phyloP scores from a whole-genome alignment of 805 yeast species.

The Ogataea ramenticola region DNA sequence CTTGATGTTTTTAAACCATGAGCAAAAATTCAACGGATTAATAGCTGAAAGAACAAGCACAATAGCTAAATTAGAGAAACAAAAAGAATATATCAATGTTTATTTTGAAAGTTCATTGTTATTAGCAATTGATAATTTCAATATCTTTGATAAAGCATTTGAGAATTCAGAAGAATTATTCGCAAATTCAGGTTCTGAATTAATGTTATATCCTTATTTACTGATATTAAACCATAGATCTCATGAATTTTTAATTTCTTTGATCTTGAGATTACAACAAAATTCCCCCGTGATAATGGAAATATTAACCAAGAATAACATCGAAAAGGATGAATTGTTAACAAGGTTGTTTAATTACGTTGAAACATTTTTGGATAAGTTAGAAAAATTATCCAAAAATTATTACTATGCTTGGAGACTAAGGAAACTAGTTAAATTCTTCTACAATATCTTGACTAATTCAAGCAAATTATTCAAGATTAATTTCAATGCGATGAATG shows the following conservation, averaged over 20 bases:
- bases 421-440: conserved; percentile 32
- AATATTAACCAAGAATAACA: conserved; percentile 25
- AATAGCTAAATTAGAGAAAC: conserved; percentile 23
- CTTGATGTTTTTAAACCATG: conserved; percentile 32
- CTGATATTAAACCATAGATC: conserved; percentile 49
- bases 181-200: conserved; percentile 35
- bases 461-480: conserved; percentile 27
- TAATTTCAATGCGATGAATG: conserved; percentile 22
- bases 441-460: conserved; percentile 27
- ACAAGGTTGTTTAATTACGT: conserved; percentile 26
- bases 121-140: conserved; percentile 30
- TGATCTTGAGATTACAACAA: conserved; percentile 39
- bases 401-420: conserved; percentile 42
- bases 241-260: conserved; percentile 49
- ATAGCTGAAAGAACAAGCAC: conserved; percentile 22
- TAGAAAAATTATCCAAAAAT: conserved; percentile 28
- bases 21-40: conserved; percentile 26
- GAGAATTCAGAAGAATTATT: conserved; percentile 20
- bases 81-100: conserved; percentile 23
- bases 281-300: conserved; percentile 27
- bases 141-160: conserved; percentile 25
- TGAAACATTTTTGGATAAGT: conserved; percentile 27
- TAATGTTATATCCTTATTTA: conserved; percentile 41
- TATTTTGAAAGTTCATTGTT: conserved; percentile 29
- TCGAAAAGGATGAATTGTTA: conserved; percentile 26